Evolutionary conservation across 345 rosid genomes (phyloP), one percentile per base, ranked within the genome.

Genomic region (Durio zibethinus): DNA sequence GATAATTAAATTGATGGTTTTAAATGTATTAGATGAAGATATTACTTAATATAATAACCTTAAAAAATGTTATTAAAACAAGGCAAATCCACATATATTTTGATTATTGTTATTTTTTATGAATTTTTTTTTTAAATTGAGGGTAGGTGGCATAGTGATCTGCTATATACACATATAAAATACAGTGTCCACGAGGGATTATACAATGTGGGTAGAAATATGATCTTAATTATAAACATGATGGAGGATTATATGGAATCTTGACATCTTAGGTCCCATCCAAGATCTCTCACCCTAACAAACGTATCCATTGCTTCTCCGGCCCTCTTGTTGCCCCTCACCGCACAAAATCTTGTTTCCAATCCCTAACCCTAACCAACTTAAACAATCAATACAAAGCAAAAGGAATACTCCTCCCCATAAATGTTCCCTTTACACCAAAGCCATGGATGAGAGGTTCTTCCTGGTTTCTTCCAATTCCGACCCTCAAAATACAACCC

Each of bases 241-340:
- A 16, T 20, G 12, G 29, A 52, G 20, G 36, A 33, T 21, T 73
- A 73, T 56, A 73, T 9, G 35, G 64, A 73, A 73, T 35, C 42
- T 53, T 33, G 42, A n/a, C 40, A 52, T 72, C 29, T 33, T 56
- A 2, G 35, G 76, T n/a, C 64, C 64, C 64, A 73, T 54, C 12
- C 64, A 21, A 73, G 76, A 54, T 73, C 35, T 73, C 50, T 52
- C 31, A 36, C 76, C 11, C 64, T 21, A 72, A 54, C 76, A n/a
- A 72, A 72, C 63, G 63, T 33, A 35, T 53, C 63, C 63, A 21
- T 27, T 71, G 43, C 74, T 71, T 71, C 31, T 40, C 43, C 43
- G 20, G 12, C 48, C 14, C 21, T 65, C 11, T 65, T 7, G 8
- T 65, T 36, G 42, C 27, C 25, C 27, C 42, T 16, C 42, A 5